Conservation (phyloP, 2,329 filamentous ascomycete species). For the Cryphonectria parasitica region DNA sequence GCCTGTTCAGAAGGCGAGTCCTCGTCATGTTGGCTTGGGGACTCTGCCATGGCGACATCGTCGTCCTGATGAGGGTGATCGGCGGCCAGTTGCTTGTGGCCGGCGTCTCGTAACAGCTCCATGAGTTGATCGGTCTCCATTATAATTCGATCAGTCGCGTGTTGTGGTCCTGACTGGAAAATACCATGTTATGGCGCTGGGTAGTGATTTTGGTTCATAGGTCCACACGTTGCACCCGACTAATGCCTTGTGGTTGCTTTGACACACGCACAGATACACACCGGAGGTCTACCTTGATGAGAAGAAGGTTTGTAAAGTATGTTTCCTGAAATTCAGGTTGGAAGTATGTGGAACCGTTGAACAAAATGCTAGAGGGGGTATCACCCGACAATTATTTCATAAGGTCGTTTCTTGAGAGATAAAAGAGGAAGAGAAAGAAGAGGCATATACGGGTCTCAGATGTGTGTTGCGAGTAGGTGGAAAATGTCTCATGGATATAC, state of each 20-base stretch:
- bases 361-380: not conserved
- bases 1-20: constrained; percentile 16
- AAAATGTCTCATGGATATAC: not conserved
- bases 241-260: not conserved
- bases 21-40: constrained; percentile 9
- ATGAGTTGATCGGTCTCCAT: constrained; percentile 12
- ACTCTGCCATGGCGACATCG: constrained; percentile 18
- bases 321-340: not conserved
- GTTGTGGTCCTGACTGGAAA: not conserved
- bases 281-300: not conserved
- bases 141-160: constrained; percentile 3
- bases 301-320: not conserved
- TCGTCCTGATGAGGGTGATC: constrained; percentile 2
- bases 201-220: not conserved
- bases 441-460: not conserved
- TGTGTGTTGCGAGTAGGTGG: not conserved
- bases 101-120: constrained; percentile 3
- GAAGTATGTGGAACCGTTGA: not conserved
- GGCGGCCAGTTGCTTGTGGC: not conserved
- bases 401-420: not conserved
- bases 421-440: not conserved
- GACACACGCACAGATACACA: not conserved
- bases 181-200: constrained; percentile 1
- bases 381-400: not conserved
- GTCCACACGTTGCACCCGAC: not conserved